Conservation (phyloP, 768 basidiomycete genomes). For the Leccinellum albellum region DNA sequence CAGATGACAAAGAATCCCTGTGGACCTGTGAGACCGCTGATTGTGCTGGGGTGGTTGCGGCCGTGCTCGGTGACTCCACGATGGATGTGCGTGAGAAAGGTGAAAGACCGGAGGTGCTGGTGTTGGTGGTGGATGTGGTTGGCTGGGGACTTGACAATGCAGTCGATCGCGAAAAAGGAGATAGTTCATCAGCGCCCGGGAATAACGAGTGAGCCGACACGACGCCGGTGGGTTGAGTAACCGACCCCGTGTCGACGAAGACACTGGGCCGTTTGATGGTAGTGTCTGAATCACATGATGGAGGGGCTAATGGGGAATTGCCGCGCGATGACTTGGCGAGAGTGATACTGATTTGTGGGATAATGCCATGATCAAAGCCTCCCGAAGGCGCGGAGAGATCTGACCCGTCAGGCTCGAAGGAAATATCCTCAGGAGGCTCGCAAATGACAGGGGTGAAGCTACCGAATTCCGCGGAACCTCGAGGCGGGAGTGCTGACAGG, state of each 20-base stretch:
- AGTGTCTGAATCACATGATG: slow-evolving; percentile 27
- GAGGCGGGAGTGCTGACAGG: slow-evolving; percentile 9
- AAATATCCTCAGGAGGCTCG: slow-evolving; percentile 29
- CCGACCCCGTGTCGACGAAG: slow-evolving; percentile 27
- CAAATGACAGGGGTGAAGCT: slow-evolving; percentile 26
- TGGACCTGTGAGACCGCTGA: slow-evolving; percentile 20
- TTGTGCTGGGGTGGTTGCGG: slow-evolving; percentile 25
- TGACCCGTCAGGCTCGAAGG: slow-evolving; percentile 13
- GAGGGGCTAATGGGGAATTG: slow-evolving; percentile 23
- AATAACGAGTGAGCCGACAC: slow-evolving; percentile 9
- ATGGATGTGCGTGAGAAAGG: slow-evolving; percentile 29
- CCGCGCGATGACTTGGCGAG: slow-evolving; percentile 29
- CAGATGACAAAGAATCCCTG: slow-evolving; percentile 9
- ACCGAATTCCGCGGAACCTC: slow-evolving; percentile 24
- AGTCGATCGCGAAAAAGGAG: slow-evolving; percentile 18
- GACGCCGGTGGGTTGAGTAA: slow-evolving; percentile 18
- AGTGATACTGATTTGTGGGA: slow-evolving; percentile 31
- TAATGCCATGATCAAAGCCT: slow-evolving; percentile 15
- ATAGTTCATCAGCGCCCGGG: slow-evolving; percentile 22
- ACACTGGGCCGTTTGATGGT: slow-evolving; percentile 27
- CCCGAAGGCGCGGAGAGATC: slow-evolving; percentile 11
- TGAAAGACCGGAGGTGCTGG: slow-evolving; percentile 23
- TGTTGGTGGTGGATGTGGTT: slow-evolving; percentile 23
- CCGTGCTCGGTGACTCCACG: slow-evolving; percentile 25
- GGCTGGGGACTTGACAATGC: slow-evolving; percentile 23